Conservation (phyloP, 1,284 basidiomycete genomes). For the Tilletiopsis washingtonensis region DNA sequence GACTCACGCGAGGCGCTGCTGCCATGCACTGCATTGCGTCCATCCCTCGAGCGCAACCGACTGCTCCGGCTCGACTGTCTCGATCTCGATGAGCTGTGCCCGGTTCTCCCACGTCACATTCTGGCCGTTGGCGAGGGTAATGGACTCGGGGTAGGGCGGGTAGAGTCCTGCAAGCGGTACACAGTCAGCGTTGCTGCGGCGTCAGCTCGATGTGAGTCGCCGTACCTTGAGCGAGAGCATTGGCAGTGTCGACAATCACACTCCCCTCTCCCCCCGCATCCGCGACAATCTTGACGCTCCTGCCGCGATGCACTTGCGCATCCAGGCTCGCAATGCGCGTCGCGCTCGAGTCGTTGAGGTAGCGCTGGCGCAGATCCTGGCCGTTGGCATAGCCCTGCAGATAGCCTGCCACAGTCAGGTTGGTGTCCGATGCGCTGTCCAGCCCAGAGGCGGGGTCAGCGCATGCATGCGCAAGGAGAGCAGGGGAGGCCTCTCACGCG, state of each 20-base stretch:
- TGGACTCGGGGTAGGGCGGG: slow-evolving; percentile 31
- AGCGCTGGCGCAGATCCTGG: slow-evolving; percentile 59
- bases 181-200: too few relatives aligned
- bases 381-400: slow-evolving; percentile 65
- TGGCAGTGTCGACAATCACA: slow-evolving; percentile 65
- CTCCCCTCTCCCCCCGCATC: slow-evolving; percentile 68
- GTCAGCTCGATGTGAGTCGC: too few relatives aligned
- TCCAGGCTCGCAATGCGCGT: slow-evolving; percentile 58
- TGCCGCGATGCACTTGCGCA: slow-evolving; percentile 16
- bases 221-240: slow-evolving; percentile 49
- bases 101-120: slow-evolving; percentile 65
- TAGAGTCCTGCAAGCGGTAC: slow-evolving; percentile 19
- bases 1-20: slow-evolving; percentile 14
- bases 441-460: background rate
- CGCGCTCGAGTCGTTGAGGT: slow-evolving; percentile 56
- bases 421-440: slow-evolving; percentile 57
- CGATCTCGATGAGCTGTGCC: slow-evolving; percentile 61
- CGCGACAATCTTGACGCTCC: slow-evolving; percentile 19
- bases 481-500: slow-evolving; percentile 44
- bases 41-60: slow-evolving; percentile 75
- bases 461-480: too few relatives aligned
- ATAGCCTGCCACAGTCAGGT: slow-evolving; percentile 65
- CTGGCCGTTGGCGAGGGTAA: slow-evolving; percentile 60
- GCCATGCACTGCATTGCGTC: slow-evolving; percentile 53
- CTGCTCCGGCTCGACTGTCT: slow-evolving; percentile 72